Evolutionary conservation across 1,284 basidiomycete species (phyloP).

Genomic region (Ustilago cynodontis): DNA sequence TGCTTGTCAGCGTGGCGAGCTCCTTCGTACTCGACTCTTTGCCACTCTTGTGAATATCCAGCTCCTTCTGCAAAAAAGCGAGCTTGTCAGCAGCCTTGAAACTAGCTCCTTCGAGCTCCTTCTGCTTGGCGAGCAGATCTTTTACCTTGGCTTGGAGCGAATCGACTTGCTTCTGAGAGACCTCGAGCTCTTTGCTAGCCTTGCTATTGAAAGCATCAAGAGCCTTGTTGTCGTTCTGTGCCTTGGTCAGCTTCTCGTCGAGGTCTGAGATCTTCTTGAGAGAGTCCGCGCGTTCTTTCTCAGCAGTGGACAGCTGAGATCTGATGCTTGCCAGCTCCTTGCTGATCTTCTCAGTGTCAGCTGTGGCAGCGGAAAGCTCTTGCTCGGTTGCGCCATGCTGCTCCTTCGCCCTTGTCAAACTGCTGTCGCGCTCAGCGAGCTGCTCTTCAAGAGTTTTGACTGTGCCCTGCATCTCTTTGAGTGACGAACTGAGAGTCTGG

Average conservation of each 20-base stretch:
- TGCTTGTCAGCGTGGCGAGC: constrained; percentile 20
- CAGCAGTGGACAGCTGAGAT: constrained; percentile 7
- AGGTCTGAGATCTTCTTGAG: constrained; percentile 26
- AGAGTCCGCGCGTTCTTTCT: constrained; percentile 22
- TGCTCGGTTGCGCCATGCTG: constrained; percentile 16
- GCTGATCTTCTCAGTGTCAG: constrained; percentile 11
- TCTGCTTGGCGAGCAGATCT: constrained; percentile 30
- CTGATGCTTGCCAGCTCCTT: constrained; percentile 26
- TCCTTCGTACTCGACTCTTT: constrained; percentile 23
- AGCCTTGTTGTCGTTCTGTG: constrained; percentile 27
- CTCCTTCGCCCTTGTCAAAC: constrained; percentile 14
- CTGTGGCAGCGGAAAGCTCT: constrained; percentile 17
- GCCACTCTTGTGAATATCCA: constrained; percentile 27
- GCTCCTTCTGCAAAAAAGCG: constrained; percentile 21
- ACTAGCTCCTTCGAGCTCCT: constrained; percentile 32
- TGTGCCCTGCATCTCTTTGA: constrained; percentile 20
- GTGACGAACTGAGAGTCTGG: constrained; percentile 18
- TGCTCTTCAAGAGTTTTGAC: constrained; percentile 20
- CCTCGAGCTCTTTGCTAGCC: constrained; percentile 26
- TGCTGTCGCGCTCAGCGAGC: constrained; percentile 22
- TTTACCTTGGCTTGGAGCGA: constrained; percentile 24
- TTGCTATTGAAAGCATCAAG: constrained; percentile 20
- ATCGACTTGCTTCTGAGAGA: constrained; percentile 26
- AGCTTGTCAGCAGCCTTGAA: constrained; percentile 22
- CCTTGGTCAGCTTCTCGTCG: constrained; percentile 22